Base-by-base conservation (phyloP, 345 rosid species). In the Geranium brycei region DNA sequence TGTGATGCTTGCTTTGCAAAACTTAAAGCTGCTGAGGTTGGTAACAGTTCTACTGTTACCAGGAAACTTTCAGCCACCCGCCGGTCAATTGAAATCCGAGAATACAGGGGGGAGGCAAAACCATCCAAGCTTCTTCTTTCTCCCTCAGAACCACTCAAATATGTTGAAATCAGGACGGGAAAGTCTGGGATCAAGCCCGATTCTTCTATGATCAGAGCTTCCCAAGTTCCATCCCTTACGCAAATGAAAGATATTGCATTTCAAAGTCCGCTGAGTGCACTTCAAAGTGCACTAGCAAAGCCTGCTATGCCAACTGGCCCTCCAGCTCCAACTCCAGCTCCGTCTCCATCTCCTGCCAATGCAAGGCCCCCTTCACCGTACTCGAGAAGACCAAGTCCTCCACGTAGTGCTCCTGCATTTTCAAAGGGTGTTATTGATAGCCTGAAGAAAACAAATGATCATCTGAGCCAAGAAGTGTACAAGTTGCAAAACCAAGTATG, bases 1-100 rank as follows among this genome's bases (percentile, higher is more conserved):
- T 93, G 97, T 64, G 99, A 93, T 70, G 77, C 95, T 57, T 93
- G 99, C 70, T 90, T 78, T 68, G 67, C 83, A 10, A 93, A 93
- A 70, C 87, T 93, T 41, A 93, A 93, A 81, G 74, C 92, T 68
- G 82, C 85, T 1, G 99, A 90, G 47, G 70, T 82, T 11, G 79
- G 89, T 63, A 76, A 60, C 64, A 61, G 58, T 60, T 64, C 80
- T 15, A 72, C 28, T 56, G 28, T 67, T 53, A 79, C 32, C 60
- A 79, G 86, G 72, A 83, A 80, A 69, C 18, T 59, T 47, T 66
- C 77, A 59, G 71, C 72, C n/a, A 72, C 80, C 1, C 82, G 75
- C 2, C 77, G 70, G 23, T 84, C 85, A 13, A 18, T 79, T 4
- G 96, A 92, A 67, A 72, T 73, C 1, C 69, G 79, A 63, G 88